Evolutionary conservation across 108 stramenopile genomes (phyloP).

Genomic region (Nitzschia sp.): DNA sequence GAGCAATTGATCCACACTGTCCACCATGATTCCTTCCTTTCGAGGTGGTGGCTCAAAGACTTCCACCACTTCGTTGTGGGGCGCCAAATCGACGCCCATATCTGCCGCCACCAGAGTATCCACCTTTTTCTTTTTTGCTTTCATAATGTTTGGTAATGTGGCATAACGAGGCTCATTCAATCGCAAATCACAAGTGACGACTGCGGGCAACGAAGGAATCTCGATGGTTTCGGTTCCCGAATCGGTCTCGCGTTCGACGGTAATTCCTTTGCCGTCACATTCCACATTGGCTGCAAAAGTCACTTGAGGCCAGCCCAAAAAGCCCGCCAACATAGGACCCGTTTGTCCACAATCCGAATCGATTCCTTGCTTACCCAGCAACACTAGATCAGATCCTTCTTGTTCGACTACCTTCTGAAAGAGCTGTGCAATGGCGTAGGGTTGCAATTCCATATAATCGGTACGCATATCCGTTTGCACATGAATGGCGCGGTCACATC

Average conservation of each 20-base stretch:
- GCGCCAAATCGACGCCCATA: constrained; percentile 87
- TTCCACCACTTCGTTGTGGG: constrained; percentile 79
- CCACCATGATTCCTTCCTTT: constrained; percentile 94
- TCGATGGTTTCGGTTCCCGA: constrained; percentile 82
- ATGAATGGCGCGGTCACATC: constrained; percentile 92
- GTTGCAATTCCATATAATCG: constrained; percentile 95
- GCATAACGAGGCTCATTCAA: constrained; percentile 99
- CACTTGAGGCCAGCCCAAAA: constrained; percentile 94
- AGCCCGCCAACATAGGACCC: constrained; percentile 92
- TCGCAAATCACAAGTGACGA: constrained; percentile 97
- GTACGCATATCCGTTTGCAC: constrained; percentile 89
- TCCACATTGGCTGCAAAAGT: constrained; percentile 96
- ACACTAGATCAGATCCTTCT: constrained; percentile 85
- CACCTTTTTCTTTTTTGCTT: constrained; percentile 99
- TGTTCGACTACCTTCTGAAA: constrained; percentile 84
- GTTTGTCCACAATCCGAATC: constrained; percentile 94
- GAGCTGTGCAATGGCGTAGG: constrained; percentile 89
- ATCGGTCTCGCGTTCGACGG: constrained; percentile 98
- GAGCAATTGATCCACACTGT: constrained; percentile 88
- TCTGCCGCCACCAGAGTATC: constrained; percentile 80
- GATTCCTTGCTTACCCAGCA: constrained; percentile 99
- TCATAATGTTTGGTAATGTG: constrained; percentile 99
- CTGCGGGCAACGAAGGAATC: constrained; percentile 79
- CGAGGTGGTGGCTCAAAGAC: constrained; percentile 94
- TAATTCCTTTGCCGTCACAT: constrained; percentile 51